Evolutionary conservation across 257 asterid species (phyloP), one percentile per base, ranked within the genome.

Genomic region (Nicotiana obtusifolia): DNA sequence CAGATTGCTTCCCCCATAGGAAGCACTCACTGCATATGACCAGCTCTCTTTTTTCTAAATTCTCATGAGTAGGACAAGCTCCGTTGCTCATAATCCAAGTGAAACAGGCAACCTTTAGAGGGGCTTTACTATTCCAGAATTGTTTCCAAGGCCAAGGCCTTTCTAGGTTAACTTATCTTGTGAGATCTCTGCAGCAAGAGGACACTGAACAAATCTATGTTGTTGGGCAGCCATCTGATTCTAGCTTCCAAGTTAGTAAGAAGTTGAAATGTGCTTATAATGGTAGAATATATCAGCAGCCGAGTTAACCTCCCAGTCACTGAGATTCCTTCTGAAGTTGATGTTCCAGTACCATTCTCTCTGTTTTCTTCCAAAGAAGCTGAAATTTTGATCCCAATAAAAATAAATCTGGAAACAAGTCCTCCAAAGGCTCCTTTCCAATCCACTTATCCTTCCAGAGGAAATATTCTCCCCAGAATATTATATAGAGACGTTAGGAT

Each of bases 271-370:
- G 31, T 68, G 77, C 77, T 4, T 68, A 10, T 68, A 37, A 9
- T 68, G n/a, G 44, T 37, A 22, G 77, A 11, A 37, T 35, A 68
- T 4, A 22, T 37, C 77, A 10, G 31, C 30, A 37, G 56, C 31
- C 31, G 10, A 2, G 28, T 31, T 37, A 17, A 37, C 19, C 30
- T 67, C 76, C 17, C 30, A 67, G 30, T 33, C 54, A 35, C 19
- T 67, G 30, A 67, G 54, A 67, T 67, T 67, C 76, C 54, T 68
- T n/a, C 77, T 68, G 77, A 68, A 68, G 77, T 68, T 68, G 77
- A 37, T 22, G 19, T n/a, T 67, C 56, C 28, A 5, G 4, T 68
- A 15, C 10, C 49, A n/a, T 68, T 68, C 56, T 68, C 54, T 68
- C 77, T 37, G 31, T 68, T n/a, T 37, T 20, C 31, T 37, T 3